These are phyloP conservation scores for Colletotrichum gloeosporioides DNA, from an alignment of 2,329 filamentous ascomycete genomes.

Conservation along the genomic window DNA sequence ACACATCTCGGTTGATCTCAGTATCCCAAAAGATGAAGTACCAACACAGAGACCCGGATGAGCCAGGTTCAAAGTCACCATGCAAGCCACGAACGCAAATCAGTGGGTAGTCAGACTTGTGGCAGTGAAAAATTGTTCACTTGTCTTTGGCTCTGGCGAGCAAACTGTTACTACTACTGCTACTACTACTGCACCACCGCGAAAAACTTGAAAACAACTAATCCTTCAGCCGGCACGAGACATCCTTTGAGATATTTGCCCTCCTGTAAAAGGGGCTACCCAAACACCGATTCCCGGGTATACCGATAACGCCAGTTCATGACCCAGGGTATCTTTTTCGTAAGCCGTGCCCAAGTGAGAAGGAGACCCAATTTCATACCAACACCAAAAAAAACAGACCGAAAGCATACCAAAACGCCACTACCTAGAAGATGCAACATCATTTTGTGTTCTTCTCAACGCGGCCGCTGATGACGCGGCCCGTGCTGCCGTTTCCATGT, in stretches of 20 bases:
- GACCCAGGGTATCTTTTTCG: not conserved
- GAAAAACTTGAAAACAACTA: not conserved
- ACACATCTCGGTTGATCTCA: not conserved
- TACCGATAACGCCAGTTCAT: not conserved
- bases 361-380: not conserved
- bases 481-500: not conserved
- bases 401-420: not conserved
- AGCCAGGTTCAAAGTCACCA: not conserved
- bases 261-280: not conserved
- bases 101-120: not conserved
- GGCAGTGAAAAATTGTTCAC: not conserved
- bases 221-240: not conserved
- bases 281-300: not conserved
- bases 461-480: not conserved
- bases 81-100: not conserved
- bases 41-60: not conserved
- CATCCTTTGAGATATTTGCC: not conserved
- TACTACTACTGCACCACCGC: not conserved
- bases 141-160: not conserved
- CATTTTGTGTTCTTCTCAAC: not conserved
- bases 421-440: not conserved
- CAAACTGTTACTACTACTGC: not conserved
- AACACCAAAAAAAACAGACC: not conserved
- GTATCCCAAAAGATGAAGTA: not conserved
- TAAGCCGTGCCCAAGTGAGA: not conserved